These are phyloP conservation scores for Phialophora chinensis DNA, from an alignment of 2,329 filamentous ascomycete species.

Conservation along the genomic window DNA sequence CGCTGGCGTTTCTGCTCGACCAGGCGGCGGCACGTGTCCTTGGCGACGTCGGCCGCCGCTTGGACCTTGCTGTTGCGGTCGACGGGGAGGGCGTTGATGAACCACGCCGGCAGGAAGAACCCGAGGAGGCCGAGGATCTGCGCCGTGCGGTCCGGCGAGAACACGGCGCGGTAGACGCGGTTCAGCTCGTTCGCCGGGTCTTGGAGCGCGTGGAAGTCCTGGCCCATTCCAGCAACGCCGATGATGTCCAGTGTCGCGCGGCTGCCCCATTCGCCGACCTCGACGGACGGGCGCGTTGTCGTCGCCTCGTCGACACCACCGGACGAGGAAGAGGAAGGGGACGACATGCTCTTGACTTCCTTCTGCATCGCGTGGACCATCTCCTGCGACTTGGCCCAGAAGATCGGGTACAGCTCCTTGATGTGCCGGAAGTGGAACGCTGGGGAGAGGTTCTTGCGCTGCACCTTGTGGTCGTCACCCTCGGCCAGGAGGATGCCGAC, in stretches of 20 bases:
- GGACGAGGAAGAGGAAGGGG: too few relatives aligned
- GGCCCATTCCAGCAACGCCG: constrained; percentile 72
- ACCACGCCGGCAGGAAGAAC: constrained; percentile 66
- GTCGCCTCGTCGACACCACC: constrained; percentile 4
- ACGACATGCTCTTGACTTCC: constrained; percentile 38
- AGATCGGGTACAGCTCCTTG: constrained; percentile 81
- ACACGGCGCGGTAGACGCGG: constrained; percentile 62
- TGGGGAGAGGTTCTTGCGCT: constrained; percentile 78
- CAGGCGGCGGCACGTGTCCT: constrained; percentile 69
- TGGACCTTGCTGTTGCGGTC: constrained; percentile 71
- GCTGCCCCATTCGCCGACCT: constrained; percentile 68
- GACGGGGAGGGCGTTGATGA: constrained; percentile 70
- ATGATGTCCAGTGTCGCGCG: constrained; percentile 77
- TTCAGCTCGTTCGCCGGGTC: constrained; percentile 66
- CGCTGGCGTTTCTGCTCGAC: constrained; percentile 72
- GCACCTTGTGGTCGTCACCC: constrained; percentile 83
- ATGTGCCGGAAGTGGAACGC: constrained; percentile 86
- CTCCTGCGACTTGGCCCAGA: constrained; percentile 79
- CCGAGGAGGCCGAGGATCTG: constrained; percentile 64
- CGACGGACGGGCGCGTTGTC: constrained; percentile 54
- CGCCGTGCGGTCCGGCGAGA: constrained; percentile 59
- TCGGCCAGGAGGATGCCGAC: constrained; percentile 72
- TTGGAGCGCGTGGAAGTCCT: constrained; percentile 70
- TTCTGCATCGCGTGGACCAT: constrained; percentile 66
- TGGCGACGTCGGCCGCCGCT: constrained; percentile 64